phyloP scores from a whole-genome alignment of 352 stramenopile species.

The Pythium phragmiticola region DNA sequence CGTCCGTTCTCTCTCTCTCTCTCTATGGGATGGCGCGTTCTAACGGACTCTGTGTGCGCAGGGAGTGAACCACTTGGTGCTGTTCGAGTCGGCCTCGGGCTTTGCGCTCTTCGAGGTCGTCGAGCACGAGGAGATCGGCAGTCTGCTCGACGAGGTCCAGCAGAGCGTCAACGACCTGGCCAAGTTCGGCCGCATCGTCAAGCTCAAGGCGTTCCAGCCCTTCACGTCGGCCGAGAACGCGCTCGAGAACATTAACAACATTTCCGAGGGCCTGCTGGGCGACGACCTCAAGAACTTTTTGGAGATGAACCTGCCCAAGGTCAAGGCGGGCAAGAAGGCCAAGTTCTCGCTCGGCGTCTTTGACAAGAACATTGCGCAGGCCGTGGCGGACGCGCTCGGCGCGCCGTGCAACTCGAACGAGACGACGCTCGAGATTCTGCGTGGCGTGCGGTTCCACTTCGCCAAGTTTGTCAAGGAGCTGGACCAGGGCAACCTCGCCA shows the following conservation, averaged over 20 bases:
- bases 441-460: conserved; percentile 97
- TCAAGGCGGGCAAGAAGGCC: conserved; percentile 90
- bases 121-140: conserved; percentile 96
- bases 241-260: conserved; percentile 99
- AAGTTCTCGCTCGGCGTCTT: conserved; percentile 91
- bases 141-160: conserved; percentile 87
- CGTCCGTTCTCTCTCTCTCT: conserved; percentile 3
- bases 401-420: conserved; percentile 98
- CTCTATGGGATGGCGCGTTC: neutral
- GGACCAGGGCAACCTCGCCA: conserved; percentile 93
- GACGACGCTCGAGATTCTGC: conserved; percentile 95
- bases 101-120: conserved; percentile 99
- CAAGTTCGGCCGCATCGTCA: conserved; percentile 96
- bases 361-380: conserved; percentile 92
- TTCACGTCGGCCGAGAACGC: conserved; percentile 99
- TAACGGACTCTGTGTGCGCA: conserved; percentile 12
- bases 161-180: conserved; percentile 92
- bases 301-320: conserved; percentile 99
- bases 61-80: conserved; percentile 84
- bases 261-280: conserved; percentile 93
- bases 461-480: conserved; percentile 98
- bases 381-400: conserved; percentile 94
- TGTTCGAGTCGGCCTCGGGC: conserved; percentile 98
- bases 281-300: conserved; percentile 98
- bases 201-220: conserved; percentile 99